Base-by-base conservation (phyloP, 768 basidiomycete species). In the Zangia roseola region DNA sequence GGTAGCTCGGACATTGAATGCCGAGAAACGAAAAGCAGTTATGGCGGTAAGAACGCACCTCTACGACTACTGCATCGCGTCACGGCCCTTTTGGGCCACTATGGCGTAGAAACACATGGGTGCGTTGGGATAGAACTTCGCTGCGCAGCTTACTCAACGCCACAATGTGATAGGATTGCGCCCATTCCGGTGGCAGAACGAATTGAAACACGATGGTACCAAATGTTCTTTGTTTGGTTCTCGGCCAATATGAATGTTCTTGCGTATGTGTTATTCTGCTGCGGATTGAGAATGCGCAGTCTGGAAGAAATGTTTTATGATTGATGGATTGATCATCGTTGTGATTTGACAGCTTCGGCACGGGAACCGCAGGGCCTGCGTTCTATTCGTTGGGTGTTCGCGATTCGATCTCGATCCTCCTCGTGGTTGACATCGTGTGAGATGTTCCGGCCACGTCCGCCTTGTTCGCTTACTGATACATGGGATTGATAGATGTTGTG, bases 221-320 rank as follows among this genome's bases (percentile, higher is more conserved):
- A 78, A 53, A 65, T 76, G 64, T 78, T 77, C 54, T 77, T 78
- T 56, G 69, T 76, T n/a, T 78, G 76, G 76, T 73, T 78, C 52
- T 74, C 76, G 25, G 64, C 71, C 24, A 75, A 73, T 48, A 64
- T 75, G 62, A 76, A 76, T 49, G 63, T 78, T 26, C 60, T 76
- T 37, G 48, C 64, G 73, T 77, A 50, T 26, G 75, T 65, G 13
- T 43, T 10, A 16, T 12, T 2, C 30, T 30, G 2, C 31, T 26
- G 7, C 24, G 19, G 28, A 3, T n/a, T 23, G 19, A 17, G 20
- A n/a, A 21, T n/a, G 7, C 16, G 19, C 10, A 20, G 31, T 9
- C 6, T 6, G 25, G 23, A 10, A 21, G n/a, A n/a, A 16, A 21
- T 2, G 2, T 6, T 1, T 20, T 31, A 31, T 31, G 14, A 6